Base-by-base conservation (phyloP, 345 rosid species). In the Cardamine resedifolia region DNA sequence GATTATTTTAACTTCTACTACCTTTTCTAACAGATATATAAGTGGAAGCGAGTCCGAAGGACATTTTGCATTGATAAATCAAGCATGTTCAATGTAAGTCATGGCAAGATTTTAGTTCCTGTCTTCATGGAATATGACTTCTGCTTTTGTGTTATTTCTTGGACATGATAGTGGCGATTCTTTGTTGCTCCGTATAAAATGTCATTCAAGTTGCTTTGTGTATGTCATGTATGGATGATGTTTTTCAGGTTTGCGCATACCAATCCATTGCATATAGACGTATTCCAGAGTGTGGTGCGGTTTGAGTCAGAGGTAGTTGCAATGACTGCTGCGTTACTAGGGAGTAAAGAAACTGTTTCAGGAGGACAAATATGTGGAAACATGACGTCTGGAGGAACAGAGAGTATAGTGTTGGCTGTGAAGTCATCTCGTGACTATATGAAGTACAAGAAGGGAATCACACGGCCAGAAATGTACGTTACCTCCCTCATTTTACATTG, bases 341-440 rank as follows among this genome's bases (percentile, higher is more conserved):
- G 99, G 43, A 82, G 90, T 43, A 83, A 83, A 81, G 88, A 87
- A 66, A 83, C 82, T 63, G 81, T 78, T 75, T 88, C 92, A 36
- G 97, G 90, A 64, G 94, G 88, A 70, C 88, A 88, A 80, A 77
- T 95, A 45, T 95, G 99, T 28, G 99, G 99, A 68, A 95, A 91
- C 85, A 95, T 95, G 99, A 91, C 99, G 5, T 95, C 99, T 24
- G 99, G 97, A 53, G 99, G 99, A 75, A 91, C 99, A 58, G 99
- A 95, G 51, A 95, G 99, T 80, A 95, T 95, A 58, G 71, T 95
- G 44, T 81, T 95, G 76, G 99, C 99, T 58, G 83, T 95, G 66
- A 95, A 95, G 82, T 78, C 99, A 47, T 90, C 96, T 36, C 96
- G 96, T 66, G 99, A 95, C 80, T 95, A 88, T 77, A 91, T 95